These are phyloP conservation scores for Psidium friedrichsthalianum DNA, from an alignment of 345 rosid species.

Conservation along the genomic window DNA sequence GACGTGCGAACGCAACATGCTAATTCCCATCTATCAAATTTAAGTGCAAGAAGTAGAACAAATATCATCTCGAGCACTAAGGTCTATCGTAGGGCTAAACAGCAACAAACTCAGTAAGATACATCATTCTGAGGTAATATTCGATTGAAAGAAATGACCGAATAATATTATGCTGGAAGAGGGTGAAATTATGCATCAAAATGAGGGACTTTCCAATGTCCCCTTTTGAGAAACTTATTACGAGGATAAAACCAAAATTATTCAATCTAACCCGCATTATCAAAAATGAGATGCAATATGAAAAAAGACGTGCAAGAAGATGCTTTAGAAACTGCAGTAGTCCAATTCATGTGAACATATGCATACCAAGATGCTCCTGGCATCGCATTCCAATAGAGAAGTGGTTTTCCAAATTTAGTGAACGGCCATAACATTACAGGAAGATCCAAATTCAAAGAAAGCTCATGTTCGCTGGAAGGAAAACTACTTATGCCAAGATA, in stretches of 20 bases:
- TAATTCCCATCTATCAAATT: slow-evolving; percentile 53
- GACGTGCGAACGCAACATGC: neutral
- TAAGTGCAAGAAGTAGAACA: neutral
- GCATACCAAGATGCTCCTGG: neutral
- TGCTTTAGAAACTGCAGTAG: neutral
- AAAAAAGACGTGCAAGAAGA: neutral
- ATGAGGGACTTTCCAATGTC: neutral
- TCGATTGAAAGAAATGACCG: neutral
- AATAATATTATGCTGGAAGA: neutral
- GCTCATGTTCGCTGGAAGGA: neutral
- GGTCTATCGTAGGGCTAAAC: neutral
- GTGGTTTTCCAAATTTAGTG: neutral
- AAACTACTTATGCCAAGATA: neutral
- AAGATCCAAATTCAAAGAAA: neutral
- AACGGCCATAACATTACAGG: neutral
- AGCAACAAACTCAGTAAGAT: neutral
- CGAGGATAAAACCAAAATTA: neutral
- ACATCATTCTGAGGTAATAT: neutral
- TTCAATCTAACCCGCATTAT: neutral
- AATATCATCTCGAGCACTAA: neutral
- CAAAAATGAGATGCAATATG: neutral
- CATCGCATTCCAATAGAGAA: neutral
- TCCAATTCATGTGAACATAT: neutral
- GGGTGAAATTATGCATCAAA: neutral
- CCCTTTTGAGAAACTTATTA: neutral